phyloP scores from a whole-genome alignment of 306 rosid species.

The Quercus dentata region DNA sequence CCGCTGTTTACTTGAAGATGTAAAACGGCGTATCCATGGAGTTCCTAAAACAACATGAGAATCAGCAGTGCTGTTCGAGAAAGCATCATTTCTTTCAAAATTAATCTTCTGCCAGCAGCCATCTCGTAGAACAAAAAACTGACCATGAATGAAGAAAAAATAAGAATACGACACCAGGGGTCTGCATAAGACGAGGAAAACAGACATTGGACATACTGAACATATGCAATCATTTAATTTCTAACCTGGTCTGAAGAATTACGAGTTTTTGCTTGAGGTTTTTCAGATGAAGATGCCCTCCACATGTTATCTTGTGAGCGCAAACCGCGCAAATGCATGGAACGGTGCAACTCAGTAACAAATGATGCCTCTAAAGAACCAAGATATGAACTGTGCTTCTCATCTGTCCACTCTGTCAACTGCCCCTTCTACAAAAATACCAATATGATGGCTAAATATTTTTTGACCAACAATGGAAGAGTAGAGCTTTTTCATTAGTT shows the following conservation, averaged over 20 bases:
- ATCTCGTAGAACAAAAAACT: slow-evolving; percentile 54
- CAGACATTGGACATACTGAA: slow-evolving; percentile 10
- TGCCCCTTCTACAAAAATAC: slow-evolving; percentile 38
- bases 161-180: slow-evolving; percentile 20
- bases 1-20: slow-evolving; percentile 31
- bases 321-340: slow-evolving; percentile 32
- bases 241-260: slow-evolving; percentile 59
- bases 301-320: slow-evolving; percentile 26
- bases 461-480: slow-evolving; percentile 18
- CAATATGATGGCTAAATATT: slow-evolving; percentile 13
- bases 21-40: slow-evolving; percentile 23
- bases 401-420: slow-evolving; percentile 71
- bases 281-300: slow-evolving; percentile 25
- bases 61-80: slow-evolving; percentile 66
- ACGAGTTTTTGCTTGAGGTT: slow-evolving; percentile 28
- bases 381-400: slow-evolving; percentile 67
- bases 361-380: slow-evolving; percentile 79
- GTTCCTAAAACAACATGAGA: slow-evolving; percentile 59
- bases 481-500: slow-evolving; percentile 1
- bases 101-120: slow-evolving; percentile 50
- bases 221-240: slow-evolving; percentile 13
- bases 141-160: slow-evolving; percentile 26
- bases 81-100: slow-evolving; percentile 42
- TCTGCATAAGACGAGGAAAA: slow-evolving; percentile 17
- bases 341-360: slow-evolving; percentile 53